Base-by-base conservation (phyloP, 2,329 filamentous ascomycete species). In the Cladophialophora yegresii region DNA sequence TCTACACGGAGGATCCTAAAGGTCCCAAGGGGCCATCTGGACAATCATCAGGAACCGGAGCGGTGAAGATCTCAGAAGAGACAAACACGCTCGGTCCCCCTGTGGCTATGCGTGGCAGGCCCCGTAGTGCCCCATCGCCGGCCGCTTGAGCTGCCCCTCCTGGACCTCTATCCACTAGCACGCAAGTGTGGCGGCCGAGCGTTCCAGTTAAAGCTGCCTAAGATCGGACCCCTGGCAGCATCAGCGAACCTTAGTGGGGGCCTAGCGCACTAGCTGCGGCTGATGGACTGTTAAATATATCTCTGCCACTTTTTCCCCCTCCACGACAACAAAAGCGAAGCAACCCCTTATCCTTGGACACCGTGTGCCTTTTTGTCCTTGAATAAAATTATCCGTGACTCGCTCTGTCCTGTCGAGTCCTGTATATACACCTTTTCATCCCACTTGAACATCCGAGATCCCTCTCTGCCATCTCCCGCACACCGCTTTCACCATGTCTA, bases 401-500 rank as follows among this genome's bases (percentile, higher is more conserved):
- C 20, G 50, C 33, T 45, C 50, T 43, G 20, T 56, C 36, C 40
- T 61, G 5, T 56, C 51, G 40, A 50, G 59, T 32, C 26, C 36
- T 62, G 59, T 57, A 57, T 43, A 56, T 56, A 57, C 12, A 51
- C 23, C 53, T 36, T 26, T 50, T 30, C 16, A 26, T 20, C 33
- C 51, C 3, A 33, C 26, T 8, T 54, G 12, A 20, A 33, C 23
- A 28, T 28, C 54, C 36, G 36, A 30, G 22, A 8, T 26, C 45
- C 22, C 23, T 16, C 57, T 59, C 30, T 56, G 20, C 36, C 47
- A 50, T 26, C 47, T 36, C n/a, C 16, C 32, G 26, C 50, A 56
- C 51, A 53, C 30, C 30, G 55, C 61, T 30, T 26, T 49, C 53
- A 64, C 40, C 47, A 69, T 69, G 67, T 63, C 62, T 30, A 68